These are phyloP conservation scores for Lipomyces sp. DNA, from an alignment of 805 yeast genomes.

Conservation along the genomic window DNA sequence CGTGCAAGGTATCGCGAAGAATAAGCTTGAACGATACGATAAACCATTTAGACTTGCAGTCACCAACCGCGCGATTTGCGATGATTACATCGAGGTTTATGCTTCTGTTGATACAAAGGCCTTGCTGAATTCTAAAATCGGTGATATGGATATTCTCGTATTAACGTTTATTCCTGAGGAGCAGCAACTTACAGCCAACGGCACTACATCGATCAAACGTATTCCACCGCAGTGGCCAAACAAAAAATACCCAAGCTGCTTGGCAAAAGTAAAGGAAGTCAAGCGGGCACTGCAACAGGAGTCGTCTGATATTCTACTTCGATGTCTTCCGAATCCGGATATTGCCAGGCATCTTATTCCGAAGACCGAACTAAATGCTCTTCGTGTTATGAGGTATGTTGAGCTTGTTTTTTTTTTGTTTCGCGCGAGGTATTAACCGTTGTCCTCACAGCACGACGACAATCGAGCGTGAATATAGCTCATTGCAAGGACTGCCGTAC, in stretches of 20 bases:
- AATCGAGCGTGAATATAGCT: conserved; percentile 85
- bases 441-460: conserved; percentile 61
- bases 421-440: background rate
- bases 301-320: conserved; percentile 67
- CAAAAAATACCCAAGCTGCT: conserved; percentile 47
- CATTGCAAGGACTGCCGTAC: conserved; percentile 75
- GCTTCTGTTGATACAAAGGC: conserved; percentile 59
- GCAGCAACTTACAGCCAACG: conserved; percentile 20
- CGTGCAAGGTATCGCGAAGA: conserved; percentile 83
- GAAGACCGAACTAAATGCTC: conserved; percentile 58
- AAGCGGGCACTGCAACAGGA: conserved; percentile 58
- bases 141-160: conserved; percentile 75
- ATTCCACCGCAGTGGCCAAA: conserved; percentile 25
- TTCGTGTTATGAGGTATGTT: conserved; percentile 60
- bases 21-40: conserved; percentile 58
- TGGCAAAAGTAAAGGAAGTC: conserved; percentile 76
- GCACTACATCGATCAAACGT: conserved; percentile 1
- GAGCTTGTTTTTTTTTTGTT: background rate
- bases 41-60: conserved; percentile 63
- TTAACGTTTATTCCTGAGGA: conserved; percentile 52
- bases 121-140: conserved; percentile 51
- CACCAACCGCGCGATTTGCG: conserved; percentile 79
- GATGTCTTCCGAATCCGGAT: conserved; percentile 52
- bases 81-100: conserved; percentile 83
- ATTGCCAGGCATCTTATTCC: conserved; percentile 59